Evolutionary conservation across 441 rosid genomes (phyloP).

Genomic region (Croton laevigatus): DNA sequence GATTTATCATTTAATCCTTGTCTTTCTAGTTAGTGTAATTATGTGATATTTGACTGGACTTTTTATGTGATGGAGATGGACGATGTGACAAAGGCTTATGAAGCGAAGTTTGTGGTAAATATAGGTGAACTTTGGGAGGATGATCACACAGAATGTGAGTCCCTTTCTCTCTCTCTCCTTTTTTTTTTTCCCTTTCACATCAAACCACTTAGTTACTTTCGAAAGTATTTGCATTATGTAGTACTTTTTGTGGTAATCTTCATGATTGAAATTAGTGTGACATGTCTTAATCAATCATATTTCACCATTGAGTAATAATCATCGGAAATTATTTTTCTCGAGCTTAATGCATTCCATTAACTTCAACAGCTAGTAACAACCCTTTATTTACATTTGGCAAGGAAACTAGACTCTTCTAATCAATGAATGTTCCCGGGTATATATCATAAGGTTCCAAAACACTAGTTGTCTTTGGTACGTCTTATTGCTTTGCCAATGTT

Average conservation of each 20-base stretch:
- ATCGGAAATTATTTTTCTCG: neutral
- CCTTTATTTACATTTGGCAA: slow-evolving; percentile 41
- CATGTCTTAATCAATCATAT: neutral
- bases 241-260: neutral
- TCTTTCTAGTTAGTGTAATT: neutral
- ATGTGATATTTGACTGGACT: slow-evolving; percentile 17
- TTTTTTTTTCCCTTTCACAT: too few species aligned
- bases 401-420: slow-evolving; percentile 37
- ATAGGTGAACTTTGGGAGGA: slow-evolving; percentile 56
- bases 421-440: slow-evolving; percentile 64
- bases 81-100: slow-evolving; percentile 47
- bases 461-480: slow-evolving; percentile 20
- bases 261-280: neutral
- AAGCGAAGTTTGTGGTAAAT: slow-evolving; percentile 57
- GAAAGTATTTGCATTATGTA: neutral
- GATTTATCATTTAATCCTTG: neutral
- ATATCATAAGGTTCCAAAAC: slow-evolving; percentile 25
- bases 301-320: neutral
- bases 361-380: slow-evolving; percentile 25
- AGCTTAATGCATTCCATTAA: slow-evolving; percentile 10
- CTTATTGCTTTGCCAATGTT: neutral
- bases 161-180: neutral
- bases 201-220: neutral
- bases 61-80: slow-evolving; percentile 53
- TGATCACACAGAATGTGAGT: slow-evolving; percentile 58